A percentile compares a stretch with the other conserved stretches of the same genome.
phyloP scores from a whole-genome alignment of 1,284 basidiomycete genomes.

The Sporisorium scitamineum region DNA sequence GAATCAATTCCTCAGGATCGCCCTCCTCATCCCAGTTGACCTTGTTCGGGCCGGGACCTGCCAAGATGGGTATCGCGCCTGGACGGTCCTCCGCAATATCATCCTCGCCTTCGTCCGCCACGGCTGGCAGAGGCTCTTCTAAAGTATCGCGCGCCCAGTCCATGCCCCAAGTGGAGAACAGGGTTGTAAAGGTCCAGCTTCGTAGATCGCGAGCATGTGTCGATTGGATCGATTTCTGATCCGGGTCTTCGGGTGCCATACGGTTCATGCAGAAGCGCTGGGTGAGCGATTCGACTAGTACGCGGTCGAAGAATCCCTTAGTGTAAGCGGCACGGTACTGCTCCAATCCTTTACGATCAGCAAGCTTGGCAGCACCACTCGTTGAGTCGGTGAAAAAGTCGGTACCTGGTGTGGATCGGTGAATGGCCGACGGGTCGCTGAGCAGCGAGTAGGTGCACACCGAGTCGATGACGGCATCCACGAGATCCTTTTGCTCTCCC shows the following conservation, averaged over 20 bases:
- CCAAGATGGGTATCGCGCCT: constrained; percentile 9
- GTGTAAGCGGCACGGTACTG: constrained; percentile 45
- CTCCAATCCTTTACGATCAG: constrained; percentile 5
- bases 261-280: constrained; percentile 35
- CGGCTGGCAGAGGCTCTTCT: constrained; percentile 37
- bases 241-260: constrained; percentile 56
- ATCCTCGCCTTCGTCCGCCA: constrained; percentile 14
- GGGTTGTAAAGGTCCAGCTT: constrained; percentile 43
- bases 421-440: constrained; percentile 33
- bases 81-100: neutral
- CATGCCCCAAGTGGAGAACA: constrained; percentile 61
- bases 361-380: neutral
- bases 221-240: constrained; percentile 41
- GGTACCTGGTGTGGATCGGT: constrained; percentile 37
- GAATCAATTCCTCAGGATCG: constrained; percentile 60
- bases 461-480: constrained; percentile 57
- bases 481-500: constrained; percentile 45
- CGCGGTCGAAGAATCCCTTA: constrained; percentile 32
- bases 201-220: constrained; percentile 47
- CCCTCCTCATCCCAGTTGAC: constrained; percentile 49
- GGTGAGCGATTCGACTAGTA: constrained; percentile 42
- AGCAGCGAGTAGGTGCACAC: constrained; percentile 58
- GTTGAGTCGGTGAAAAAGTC: constrained; percentile 41
- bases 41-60: constrained; percentile 38
- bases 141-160: constrained; percentile 56